Evolutionary conservation across 495 filamentous ascomycete species (phyloP), one percentile per base, ranked within the genome.

Genomic region (Neurospora sp.): DNA sequence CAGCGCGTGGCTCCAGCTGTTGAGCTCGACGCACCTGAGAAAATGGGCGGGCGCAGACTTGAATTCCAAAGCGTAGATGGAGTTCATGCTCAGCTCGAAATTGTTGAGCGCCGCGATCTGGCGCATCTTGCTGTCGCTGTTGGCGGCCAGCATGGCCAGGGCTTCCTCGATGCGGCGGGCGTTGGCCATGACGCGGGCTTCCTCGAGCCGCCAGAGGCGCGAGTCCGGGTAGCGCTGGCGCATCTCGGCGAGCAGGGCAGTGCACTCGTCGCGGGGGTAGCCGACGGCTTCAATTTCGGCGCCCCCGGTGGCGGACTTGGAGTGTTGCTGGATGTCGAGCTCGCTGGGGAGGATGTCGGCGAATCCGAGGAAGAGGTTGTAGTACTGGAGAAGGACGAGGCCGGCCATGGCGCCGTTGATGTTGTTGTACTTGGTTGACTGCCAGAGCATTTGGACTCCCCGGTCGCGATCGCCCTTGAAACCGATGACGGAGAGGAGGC

Each of bases 371-470:
- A 97, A 87, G 62, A 90, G 92, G 77, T 98, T 96, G 82, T 97
- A 97, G 78, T 93, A 98, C 18, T 90, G 90, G 4, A 98, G 86
- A 8, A 97, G 83, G 42, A 92, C 87, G 39, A 98, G 84, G 0
- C 91, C 93, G 5, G 95, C 92, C 80, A 98, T 91, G 38, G 93
- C 95, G 38, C 96, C 96, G 77, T 97, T 94, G 80, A 98, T 87
- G 78, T 97, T 97, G 75, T 90, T 85, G 78, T 93, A 94, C 76
- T 92, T 94, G 75, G 92, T 92, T 16, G 93, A 92, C 81, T 95
- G 93, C 96, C 96, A 99, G 10, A 99, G 90, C 89, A 97, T 92
- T 23, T 86, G 82, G 14, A 97, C 80, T 4, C 94, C 96, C 31
- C 91, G 86, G 72, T 95, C 91, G 69, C 94, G 91, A 80, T 99